phyloP scores from a whole-genome alignment of 768 basidiomycete genomes.

The Boletus sp. region DNA sequence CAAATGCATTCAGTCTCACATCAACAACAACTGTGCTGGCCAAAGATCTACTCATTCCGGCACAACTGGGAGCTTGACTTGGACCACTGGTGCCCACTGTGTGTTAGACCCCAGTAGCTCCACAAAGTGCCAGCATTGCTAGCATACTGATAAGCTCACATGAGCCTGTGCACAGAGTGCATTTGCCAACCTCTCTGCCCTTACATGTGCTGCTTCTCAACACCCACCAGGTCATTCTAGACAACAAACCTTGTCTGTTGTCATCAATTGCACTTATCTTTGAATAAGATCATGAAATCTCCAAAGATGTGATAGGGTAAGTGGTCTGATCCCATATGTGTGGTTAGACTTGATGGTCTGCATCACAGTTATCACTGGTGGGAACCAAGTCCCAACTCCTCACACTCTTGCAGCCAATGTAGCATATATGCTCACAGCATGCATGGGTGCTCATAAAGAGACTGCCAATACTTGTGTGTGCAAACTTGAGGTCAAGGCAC shows the following conservation, averaged over 20 bases:
- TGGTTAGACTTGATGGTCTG: conserved; percentile 6
- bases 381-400: conserved; percentile 60
- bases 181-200: not conserved
- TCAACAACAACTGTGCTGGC: conserved; percentile 5
- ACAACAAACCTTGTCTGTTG: conserved; percentile 96
- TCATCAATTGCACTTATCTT: conserved; percentile 84
- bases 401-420: conserved; percentile 42
- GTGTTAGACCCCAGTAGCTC: conserved; percentile 9
- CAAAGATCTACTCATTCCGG: conserved; percentile 7
- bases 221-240: conserved; percentile 69
- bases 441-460: conserved; percentile 54
- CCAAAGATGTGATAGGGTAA: conserved; percentile 70
- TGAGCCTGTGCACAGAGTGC: conserved; percentile 71
- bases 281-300: conserved; percentile 75
- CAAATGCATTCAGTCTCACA: conserved; percentile 31
- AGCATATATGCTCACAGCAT: conserved; percentile 56
- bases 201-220: conserved; percentile 8
- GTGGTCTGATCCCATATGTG: conserved; percentile 15
- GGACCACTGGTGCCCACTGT: conserved; percentile 15
- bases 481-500: conserved; percentile 45
- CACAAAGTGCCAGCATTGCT: conserved; percentile 43
- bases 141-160: conserved; percentile 62
- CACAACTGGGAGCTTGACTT: conserved; percentile 8
- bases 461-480: conserved; percentile 46
- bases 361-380: conserved; percentile 75